Evolutionary conservation across 1,139 yeast species (phyloP).

Genomic region (Taiozyma sp.): DNA sequence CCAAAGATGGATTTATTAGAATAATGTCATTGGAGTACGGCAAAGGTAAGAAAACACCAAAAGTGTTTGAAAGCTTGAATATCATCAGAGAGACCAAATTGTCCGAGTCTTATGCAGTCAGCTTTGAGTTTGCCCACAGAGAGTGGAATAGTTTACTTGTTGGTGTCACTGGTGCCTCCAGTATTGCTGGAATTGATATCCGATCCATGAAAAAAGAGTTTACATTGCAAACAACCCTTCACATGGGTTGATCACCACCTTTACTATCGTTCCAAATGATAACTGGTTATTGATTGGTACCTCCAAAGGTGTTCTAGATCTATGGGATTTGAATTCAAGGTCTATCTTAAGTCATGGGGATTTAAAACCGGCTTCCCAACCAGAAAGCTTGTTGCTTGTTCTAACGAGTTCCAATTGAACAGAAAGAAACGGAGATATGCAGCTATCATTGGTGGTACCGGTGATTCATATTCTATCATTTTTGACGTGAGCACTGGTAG

Average conservation of each 20-base stretch:
- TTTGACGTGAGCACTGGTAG: constrained; percentile 73
- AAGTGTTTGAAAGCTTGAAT: constrained; percentile 29
- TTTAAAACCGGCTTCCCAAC: constrained; percentile 47
- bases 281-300: constrained; percentile 77
- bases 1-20: constrained; percentile 58
- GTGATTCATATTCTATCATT: constrained; percentile 54
- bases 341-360: constrained; percentile 59
- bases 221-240: constrained; percentile 46
- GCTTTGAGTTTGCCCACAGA: constrained; percentile 36
- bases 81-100: constrained; percentile 41
- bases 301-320: constrained; percentile 59
- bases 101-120: constrained; percentile 36
- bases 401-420: constrained; percentile 30
- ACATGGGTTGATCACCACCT: constrained; percentile 62
- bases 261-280: constrained; percentile 50
- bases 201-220: constrained; percentile 47
- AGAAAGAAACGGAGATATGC: constrained; percentile 37
- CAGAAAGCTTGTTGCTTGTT: constrained; percentile 38
- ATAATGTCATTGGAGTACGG: constrained; percentile 52
- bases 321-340: constrained; percentile 75
- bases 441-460: constrained; percentile 64
- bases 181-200: constrained; percentile 54
- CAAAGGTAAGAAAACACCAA: constrained; percentile 27
- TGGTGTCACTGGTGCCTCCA: constrained; percentile 50
- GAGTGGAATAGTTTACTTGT: constrained; percentile 34